phyloP scores from a whole-genome alignment of 805 yeast genomes.

The Cyberlindnera veronae region DNA sequence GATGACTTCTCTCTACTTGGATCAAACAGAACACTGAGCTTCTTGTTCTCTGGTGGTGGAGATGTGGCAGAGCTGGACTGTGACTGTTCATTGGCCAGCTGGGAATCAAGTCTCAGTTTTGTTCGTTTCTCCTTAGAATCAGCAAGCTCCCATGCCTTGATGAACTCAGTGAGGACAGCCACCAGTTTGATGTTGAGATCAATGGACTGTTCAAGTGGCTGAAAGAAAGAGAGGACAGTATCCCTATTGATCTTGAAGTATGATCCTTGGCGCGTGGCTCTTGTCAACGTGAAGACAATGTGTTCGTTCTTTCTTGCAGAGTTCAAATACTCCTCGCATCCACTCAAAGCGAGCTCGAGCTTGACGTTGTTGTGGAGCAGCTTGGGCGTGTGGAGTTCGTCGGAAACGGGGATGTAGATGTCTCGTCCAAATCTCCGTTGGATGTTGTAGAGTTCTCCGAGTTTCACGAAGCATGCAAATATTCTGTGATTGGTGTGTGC shows the following conservation, averaged over 20 bases:
- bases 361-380: constrained; percentile 29
- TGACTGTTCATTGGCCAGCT: constrained; percentile 1
- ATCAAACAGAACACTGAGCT: constrained; percentile 14
- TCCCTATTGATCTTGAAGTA: constrained; percentile 31
- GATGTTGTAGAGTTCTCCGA: constrained; percentile 41
- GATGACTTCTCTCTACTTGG: constrained; percentile 19
- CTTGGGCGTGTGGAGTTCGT: constrained; percentile 39
- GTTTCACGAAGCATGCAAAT: constrained; percentile 34
- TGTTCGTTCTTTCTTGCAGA: constrained; percentile 41
- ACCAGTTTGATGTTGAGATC: constrained; percentile 9
- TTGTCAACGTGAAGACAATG: constrained; percentile 39
- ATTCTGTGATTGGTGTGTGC: constrained; percentile 45
- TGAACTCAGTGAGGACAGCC: constrained; percentile 10
- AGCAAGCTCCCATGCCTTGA: constrained; percentile 21
- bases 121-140: constrained; percentile 8
- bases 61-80: neutral
- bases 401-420: constrained; percentile 35
- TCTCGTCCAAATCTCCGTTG: constrained; percentile 41
- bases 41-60: constrained; percentile 9
- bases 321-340: constrained; percentile 37
- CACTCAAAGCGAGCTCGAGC: constrained; percentile 27
- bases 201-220: constrained; percentile 8
- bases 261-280: constrained; percentile 38
- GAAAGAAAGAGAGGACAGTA: constrained; percentile 31
- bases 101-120: constrained; percentile 7